Conservation (phyloP, 192 early-diverging fungal species). For the Thamnidium elegans region DNA sequence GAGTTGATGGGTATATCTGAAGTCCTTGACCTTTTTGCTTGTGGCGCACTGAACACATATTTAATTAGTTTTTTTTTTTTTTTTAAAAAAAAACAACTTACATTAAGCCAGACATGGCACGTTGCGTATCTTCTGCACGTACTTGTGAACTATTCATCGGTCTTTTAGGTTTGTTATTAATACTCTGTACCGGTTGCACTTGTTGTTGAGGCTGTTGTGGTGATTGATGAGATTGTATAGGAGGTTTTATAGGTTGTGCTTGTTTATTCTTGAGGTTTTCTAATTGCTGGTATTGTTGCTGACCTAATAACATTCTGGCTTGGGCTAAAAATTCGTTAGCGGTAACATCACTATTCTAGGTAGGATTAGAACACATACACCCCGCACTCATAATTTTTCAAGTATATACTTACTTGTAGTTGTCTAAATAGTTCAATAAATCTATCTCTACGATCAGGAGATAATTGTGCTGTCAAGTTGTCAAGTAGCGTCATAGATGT, state of each 20-base stretch:
- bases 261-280: conserved; percentile 40
- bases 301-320: conserved; percentile 36
- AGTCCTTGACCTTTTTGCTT: conserved; percentile 13
- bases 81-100: conserved; percentile 6
- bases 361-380: neutral
- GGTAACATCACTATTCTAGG: conserved; percentile 38
- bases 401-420: conserved; percentile 16
- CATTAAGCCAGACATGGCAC: conserved; percentile 9
- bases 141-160: conserved; percentile 16
- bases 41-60: conserved; percentile 12
- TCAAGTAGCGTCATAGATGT: conserved; percentile 21
- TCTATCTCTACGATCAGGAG: conserved; percentile 26
- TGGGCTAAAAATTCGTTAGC: conserved; percentile 41
- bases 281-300: conserved; percentile 44
- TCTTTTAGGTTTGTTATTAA: conserved; percentile 9
- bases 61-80: too few relatives aligned
- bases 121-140: conserved; percentile 15
- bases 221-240: conserved; percentile 6
- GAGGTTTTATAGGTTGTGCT: neutral
- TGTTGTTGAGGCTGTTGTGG: neutral
- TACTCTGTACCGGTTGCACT: too few relatives aligned
- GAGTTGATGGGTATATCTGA: conserved; percentile 8
- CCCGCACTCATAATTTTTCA: too few relatives aligned
- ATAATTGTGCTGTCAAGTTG: conserved; percentile 23
- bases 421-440: conserved; percentile 27